Percentiles rank a stretch among this genome's conserved stretches.
Evolutionary conservation across 495 filamentous ascomycete species (phyloP).

Genomic region (Niebla homalea): DNA sequence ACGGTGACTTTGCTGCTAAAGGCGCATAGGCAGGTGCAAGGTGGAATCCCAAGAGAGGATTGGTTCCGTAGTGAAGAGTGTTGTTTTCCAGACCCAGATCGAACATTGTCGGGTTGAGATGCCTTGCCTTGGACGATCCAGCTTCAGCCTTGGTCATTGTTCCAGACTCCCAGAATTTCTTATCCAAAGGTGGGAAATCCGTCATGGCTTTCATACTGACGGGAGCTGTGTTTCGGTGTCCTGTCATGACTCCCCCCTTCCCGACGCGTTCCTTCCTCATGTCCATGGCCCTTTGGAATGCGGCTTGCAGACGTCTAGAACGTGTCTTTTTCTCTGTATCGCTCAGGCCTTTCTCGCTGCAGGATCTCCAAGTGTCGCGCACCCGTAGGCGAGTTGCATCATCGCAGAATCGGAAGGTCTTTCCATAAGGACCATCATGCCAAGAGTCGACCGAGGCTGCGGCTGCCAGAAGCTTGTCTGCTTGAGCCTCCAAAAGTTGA

Average conservation of each 20-base stretch:
- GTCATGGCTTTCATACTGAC: conserved; percentile 3
- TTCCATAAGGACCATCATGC: conserved; percentile 24
- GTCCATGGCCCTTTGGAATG: conserved; percentile 13
- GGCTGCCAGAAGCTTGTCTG: conserved; percentile 25
- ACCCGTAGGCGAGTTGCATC: conserved; percentile 22
- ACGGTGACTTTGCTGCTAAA: conserved; percentile 10
- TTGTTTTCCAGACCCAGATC: no score
- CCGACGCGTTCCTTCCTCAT: conserved; percentile 1
- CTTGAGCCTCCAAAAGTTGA: conserved; percentile 24
- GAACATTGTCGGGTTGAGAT: no score
- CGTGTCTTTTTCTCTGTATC: conserved; percentile 5
- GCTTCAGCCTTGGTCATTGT: neutral
- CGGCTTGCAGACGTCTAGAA: conserved; percentile 8
- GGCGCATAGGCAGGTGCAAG: conserved; percentile 18
- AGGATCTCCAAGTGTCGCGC: conserved; percentile 23
- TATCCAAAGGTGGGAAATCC: conserved; percentile 18
- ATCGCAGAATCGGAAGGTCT: conserved; percentile 24
- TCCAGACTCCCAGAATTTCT: conserved; percentile 26
- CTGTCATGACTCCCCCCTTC: conserved; percentile 4
- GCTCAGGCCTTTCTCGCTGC: conserved; percentile 6
- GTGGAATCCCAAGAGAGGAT: conserved; percentile 31
- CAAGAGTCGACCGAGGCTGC: conserved; percentile 25
- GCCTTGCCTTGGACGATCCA: no score
- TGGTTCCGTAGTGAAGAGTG: conserved; percentile 29
- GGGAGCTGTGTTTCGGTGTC: conserved; percentile 20